Evolutionary conservation across 495 filamentous ascomycete species (phyloP), one percentile per base, ranked within the genome.

Genomic region (Aspergillus cristatus): DNA sequence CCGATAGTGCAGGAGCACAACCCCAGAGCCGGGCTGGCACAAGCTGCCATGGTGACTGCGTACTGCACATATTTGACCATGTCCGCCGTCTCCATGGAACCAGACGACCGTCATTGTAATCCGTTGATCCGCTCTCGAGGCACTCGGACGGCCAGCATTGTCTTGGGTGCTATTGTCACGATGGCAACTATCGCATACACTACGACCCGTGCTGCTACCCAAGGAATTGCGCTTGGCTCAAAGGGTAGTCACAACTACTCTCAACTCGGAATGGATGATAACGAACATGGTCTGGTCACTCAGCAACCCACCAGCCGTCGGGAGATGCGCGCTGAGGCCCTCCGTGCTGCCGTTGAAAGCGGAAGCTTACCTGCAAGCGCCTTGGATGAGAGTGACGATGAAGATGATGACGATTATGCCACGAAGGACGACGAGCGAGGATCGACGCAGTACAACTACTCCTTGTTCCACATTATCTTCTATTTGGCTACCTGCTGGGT

Each of bases 31-130:
- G 91, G 91, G 32, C 71, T 98, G 44, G 90, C 91, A 8, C 93
- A 98, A 58, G 86, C 89, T 35, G 91, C 91, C 43, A 97, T 97
- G 81, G 91, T 98, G 22, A 86, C 90, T 1, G 74, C 94, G 39
- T 98, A 98, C 70, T 97, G 91, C 74, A 94, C 91, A 32, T 98
- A 98, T 55, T 77, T 98, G 32, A 98, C 91, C 50, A 86, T 98
- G 80, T 95, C 88, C 3, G 93, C 91, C 37, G 93, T 98, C 2
- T 90, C 84, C 39, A 97, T 98, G 91, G 90, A 98, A 51, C 91
- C 91, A 3, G 91, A 98, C 64, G 88, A 96, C 62, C 76, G 79
- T 40, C 74, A 84, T 35, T 98, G 91, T 75, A 98, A 98, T 65
- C 91, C 91, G 3, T 65, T 97, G 34, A 70, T 94, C 35, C 83